Evolutionary conservation across 2,329 filamentous ascomycete species (phyloP).

Genomic region (Ophiocordyceps camponoti-floridani): DNA sequence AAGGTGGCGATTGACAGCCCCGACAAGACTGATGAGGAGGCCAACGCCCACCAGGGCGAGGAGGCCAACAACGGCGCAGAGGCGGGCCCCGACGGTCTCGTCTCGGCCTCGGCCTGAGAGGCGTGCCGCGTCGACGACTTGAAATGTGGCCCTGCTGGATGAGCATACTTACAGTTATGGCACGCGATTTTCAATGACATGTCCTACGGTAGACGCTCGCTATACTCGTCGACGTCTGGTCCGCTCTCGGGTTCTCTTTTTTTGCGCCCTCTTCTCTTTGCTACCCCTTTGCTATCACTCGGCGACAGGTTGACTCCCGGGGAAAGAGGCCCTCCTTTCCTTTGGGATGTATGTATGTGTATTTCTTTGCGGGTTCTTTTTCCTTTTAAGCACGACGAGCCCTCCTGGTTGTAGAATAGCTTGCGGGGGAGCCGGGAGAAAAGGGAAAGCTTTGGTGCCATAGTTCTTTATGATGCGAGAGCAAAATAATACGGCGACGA

Average conservation of each 20-base stretch:
- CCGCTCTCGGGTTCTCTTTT: not conserved
- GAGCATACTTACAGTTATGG: constrained; percentile 19
- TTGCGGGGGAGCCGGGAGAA: constrained; percentile 11
- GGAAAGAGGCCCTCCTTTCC: constrained; percentile 6
- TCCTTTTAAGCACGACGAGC: constrained; percentile 5
- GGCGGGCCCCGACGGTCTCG: constrained; percentile 12
- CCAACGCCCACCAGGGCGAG: constrained; percentile 33
- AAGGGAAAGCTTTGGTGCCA: constrained; percentile 16
- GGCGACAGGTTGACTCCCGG: not conserved
- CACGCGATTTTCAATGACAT: constrained; percentile 19
- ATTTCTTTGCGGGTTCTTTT: constrained; percentile 6
- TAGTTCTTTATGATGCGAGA: constrained; percentile 5
- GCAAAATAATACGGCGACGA: not conserved
- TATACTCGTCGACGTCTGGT: constrained; percentile 1
- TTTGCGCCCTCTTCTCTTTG: not conserved
- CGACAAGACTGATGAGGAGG: constrained; percentile 84
- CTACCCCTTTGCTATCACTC: not conserved
- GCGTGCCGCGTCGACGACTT: constrained; percentile 6
- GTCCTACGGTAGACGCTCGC: constrained; percentile 18
- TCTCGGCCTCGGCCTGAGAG: constrained; percentile 13
- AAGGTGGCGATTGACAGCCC: constrained; percentile 99
- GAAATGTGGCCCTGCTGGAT: constrained; percentile 8
- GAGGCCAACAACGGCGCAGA: constrained; percentile 22
- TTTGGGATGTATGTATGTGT: constrained; percentile 14
- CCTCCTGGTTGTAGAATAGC: constrained; percentile 14